Conservation (phyloP, 75 land plant species). For the Cryptomeria japonica region DNA sequence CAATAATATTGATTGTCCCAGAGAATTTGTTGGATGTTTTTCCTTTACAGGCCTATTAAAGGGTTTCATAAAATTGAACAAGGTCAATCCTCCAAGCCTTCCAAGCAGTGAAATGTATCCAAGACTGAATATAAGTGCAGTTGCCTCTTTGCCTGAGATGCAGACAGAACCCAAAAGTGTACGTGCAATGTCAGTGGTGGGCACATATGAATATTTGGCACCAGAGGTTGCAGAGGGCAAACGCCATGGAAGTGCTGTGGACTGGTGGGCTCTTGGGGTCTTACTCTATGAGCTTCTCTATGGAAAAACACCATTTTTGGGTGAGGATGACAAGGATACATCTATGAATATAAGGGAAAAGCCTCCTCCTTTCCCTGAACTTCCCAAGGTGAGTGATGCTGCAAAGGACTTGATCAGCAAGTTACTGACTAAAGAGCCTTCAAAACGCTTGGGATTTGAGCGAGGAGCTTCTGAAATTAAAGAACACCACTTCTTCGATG, state of each 20-base stretch:
- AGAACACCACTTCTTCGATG: conserved; percentile 64
- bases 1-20: background rate
- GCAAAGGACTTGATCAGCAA: conserved; percentile 65
- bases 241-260: conserved; percentile 72
- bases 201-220: conserved; percentile 83
- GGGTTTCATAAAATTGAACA: background rate
- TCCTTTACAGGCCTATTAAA: background rate
- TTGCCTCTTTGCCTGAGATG: background rate
- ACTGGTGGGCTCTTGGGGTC: conserved; percentile 82
- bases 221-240: conserved; percentile 69
- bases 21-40: background rate
- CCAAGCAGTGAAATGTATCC: background rate
- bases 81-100: background rate
- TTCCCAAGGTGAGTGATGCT: conserved; percentile 11
- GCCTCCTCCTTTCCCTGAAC: conserved; percentile 36
- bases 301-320: conserved; percentile 66
- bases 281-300: conserved; percentile 69
- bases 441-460: conserved; percentile 50
- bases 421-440: conserved; percentile 68
- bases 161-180: conserved; percentile 51
- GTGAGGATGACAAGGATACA: conserved; percentile 36
- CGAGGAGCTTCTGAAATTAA: conserved; percentile 78
- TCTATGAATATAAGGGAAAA: conserved; percentile 44
- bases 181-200: conserved; percentile 63
- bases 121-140: background rate